Percentiles rank a stretch among this genome's conserved stretches.
Evolutionary conservation across 176 grass and related monocot genomes (phyloP).

Genomic region (Raddia guianensis): DNA sequence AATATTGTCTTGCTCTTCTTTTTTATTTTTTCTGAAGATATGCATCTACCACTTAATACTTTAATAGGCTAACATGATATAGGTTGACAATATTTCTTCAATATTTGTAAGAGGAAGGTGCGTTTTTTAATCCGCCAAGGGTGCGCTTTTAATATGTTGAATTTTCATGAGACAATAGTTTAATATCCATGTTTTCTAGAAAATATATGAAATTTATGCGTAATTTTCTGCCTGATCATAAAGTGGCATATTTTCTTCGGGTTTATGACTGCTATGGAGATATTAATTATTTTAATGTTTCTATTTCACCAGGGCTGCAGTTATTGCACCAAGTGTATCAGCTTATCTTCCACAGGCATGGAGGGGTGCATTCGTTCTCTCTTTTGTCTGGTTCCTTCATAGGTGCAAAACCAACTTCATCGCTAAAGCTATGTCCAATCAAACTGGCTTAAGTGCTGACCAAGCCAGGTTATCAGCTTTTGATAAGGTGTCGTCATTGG

Average conservation of each 20-base stretch:
- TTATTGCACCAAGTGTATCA: conserved; percentile 70
- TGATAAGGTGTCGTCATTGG: conserved; percentile 76
- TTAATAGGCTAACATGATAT: conserved; percentile 6
- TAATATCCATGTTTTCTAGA: conserved; percentile 7
- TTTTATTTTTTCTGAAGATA: background rate
- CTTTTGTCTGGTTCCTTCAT: conserved; percentile 95
- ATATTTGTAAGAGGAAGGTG: conserved; percentile 33
- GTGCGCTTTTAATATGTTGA: conserved; percentile 1
- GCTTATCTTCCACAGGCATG: conserved; percentile 71
- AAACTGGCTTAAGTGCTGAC: conserved; percentile 48
- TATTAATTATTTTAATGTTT: conserved; percentile 40
- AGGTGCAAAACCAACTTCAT: conserved; percentile 92
- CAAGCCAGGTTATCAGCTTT: conserved; percentile 70
- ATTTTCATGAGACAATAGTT: background rate
- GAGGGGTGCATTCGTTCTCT: conserved; percentile 82
- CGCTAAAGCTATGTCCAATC: conserved; percentile 50
- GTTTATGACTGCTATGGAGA: conserved; percentile 20
- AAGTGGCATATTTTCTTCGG: conserved; percentile 16
- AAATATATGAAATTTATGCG: background rate
- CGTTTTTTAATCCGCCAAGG: background rate
- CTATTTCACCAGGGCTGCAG: conserved; percentile 52
- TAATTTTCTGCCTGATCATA: conserved; percentile 9
- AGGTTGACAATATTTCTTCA: conserved; percentile 27
- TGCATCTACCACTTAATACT: background rate
- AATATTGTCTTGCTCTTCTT: conserved; percentile 32